A percentile compares a stretch with the other conserved stretches of the same genome.
phyloP scores from a whole-genome alignment of 2,329 filamentous ascomycete genomes.

The Fusarium poae region DNA sequence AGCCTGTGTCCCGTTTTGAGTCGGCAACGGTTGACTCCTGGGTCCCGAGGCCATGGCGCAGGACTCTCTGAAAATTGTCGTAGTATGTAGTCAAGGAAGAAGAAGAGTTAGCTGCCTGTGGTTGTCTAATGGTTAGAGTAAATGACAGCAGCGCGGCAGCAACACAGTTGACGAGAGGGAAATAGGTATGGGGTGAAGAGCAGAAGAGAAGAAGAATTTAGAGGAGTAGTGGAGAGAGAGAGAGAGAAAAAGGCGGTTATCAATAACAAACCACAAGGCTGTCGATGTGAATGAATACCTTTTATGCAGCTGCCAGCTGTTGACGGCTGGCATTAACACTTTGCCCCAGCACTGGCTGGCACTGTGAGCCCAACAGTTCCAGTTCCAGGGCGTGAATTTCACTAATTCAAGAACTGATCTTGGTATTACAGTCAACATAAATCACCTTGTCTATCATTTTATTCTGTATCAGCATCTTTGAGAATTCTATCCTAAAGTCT shows the following conservation, averaged over 20 bases:
- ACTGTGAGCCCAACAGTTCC: too few relatives aligned
- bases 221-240: neutral
- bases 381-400: neutral
- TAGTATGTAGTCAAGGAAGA: neutral
- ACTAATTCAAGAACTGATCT: neutral
- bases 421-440: neutral
- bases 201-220: neutral
- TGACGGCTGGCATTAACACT: neutral
- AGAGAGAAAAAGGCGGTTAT: neutral
- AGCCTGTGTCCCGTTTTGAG: neutral
- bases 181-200: neutral
- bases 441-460: too few relatives aligned
- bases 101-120: too few relatives aligned
- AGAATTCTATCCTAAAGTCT: too few relatives aligned
- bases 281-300: neutral
- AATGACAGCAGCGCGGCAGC: constrained; percentile 1
- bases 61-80: neutral
- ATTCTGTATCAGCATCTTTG: too few relatives aligned
- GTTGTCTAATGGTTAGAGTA: neutral
- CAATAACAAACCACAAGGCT: neutral
- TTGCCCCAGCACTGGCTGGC: too few relatives aligned
- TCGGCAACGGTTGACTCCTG: neutral
- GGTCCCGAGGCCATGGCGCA: neutral
- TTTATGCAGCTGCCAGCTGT: constrained; percentile 5
- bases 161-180: neutral